These are phyloP conservation scores for Hanseniaspora nectarophila DNA, from an alignment of 805 yeast genomes.

Conservation along the genomic window DNA sequence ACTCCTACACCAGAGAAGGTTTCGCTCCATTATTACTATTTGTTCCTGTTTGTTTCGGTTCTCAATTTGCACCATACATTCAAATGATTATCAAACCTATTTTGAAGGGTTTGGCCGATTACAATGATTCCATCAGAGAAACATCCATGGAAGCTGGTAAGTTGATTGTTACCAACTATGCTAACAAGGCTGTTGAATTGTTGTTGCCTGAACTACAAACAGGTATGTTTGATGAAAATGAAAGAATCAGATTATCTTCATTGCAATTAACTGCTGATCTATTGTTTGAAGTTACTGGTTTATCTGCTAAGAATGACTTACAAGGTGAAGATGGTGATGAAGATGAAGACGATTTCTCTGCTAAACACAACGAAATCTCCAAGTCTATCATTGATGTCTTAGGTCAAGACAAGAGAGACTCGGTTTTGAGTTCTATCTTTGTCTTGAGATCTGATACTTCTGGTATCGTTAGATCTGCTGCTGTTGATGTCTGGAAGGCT, in stretches of 20 bases:
- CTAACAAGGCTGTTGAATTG: slow-evolving; percentile 82
- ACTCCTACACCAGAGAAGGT: slow-evolving; percentile 73
- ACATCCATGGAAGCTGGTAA: slow-evolving; percentile 88
- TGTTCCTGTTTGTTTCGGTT: slow-evolving; percentile 88
- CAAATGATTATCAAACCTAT: slow-evolving; percentile 82
- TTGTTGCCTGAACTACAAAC: slow-evolving; percentile 85
- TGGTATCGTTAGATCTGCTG: slow-evolving; percentile 74
- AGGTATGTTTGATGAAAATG: slow-evolving; percentile 71
- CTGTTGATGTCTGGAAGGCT: slow-evolving; percentile 94
- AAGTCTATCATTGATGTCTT: slow-evolving; percentile 61
- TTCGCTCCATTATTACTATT: slow-evolving; percentile 80
- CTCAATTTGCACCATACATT: slow-evolving; percentile 81
- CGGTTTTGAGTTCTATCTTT: slow-evolving; percentile 72
- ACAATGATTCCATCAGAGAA: slow-evolving; percentile 74
- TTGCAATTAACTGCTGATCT: slow-evolving; percentile 93
- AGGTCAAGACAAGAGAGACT: slow-evolving; percentile 81
- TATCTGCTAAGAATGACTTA: slow-evolving; percentile 63
- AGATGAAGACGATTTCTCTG: slow-evolving; percentile 33
- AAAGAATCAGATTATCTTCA: slow-evolving; percentile 83
- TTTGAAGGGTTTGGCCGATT: slow-evolving; percentile 80
- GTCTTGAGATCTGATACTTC: slow-evolving; percentile 88
- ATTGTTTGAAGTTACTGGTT: slow-evolving; percentile 86
- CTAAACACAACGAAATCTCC: slow-evolving; percentile 40
- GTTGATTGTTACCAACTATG: slow-evolving; percentile 78
- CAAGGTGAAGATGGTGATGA: slow-evolving; percentile 43